phyloP scores from a whole-genome alignment of 306 rosid genomes.

The Cicer yamashitae region DNA sequence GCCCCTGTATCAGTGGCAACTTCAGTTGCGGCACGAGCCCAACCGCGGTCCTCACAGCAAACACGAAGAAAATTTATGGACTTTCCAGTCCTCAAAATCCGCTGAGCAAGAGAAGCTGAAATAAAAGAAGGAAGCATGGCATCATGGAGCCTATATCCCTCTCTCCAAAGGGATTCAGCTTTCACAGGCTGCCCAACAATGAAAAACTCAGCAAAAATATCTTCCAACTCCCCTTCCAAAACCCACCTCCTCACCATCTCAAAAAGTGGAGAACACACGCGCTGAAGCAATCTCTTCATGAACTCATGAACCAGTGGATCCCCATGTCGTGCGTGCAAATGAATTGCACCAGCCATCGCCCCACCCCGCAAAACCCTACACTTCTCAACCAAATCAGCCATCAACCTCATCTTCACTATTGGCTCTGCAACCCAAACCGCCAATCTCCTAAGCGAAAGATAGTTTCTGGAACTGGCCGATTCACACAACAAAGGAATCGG shows the following conservation, averaged over 20 bases:
- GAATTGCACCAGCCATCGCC: slow-evolving; percentile 91
- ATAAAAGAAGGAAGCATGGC: slow-evolving; percentile 97
- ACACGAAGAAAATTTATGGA: slow-evolving; percentile 94
- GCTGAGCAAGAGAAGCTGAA: slow-evolving; percentile 88
- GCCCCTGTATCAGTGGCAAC: slow-evolving; percentile 83
- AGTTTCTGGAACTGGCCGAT: slow-evolving; percentile 64
- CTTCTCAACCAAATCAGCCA: slow-evolving; percentile 94
- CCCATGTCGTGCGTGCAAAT: slow-evolving; percentile 92
- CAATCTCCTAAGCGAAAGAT: slow-evolving; percentile 84
- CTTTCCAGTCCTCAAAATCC: slow-evolving; percentile 93
- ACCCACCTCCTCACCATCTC: slow-evolving; percentile 98
- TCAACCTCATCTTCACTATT: slow-evolving; percentile 85
- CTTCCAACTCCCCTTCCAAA: slow-evolving; percentile 94
- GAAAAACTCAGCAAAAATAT: slow-evolving; percentile 85
- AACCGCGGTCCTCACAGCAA: slow-evolving; percentile 93
- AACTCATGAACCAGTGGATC: slow-evolving; percentile 92
- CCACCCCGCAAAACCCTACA: slow-evolving; percentile 89
- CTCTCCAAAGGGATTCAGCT: slow-evolving; percentile 98
- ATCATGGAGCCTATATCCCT: slow-evolving; percentile 84
- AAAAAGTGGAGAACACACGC: slow-evolving; percentile 90
- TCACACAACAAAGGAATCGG: slow-evolving; percentile 82
- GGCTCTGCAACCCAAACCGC: slow-evolving; percentile 97
- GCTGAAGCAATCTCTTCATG: slow-evolving; percentile 73
- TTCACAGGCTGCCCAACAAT: slow-evolving; percentile 91
- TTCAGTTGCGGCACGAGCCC: slow-evolving; percentile 86